Base-by-base conservation (phyloP, 1,139 yeast species). In the Arxiozyma bovina region DNA sequence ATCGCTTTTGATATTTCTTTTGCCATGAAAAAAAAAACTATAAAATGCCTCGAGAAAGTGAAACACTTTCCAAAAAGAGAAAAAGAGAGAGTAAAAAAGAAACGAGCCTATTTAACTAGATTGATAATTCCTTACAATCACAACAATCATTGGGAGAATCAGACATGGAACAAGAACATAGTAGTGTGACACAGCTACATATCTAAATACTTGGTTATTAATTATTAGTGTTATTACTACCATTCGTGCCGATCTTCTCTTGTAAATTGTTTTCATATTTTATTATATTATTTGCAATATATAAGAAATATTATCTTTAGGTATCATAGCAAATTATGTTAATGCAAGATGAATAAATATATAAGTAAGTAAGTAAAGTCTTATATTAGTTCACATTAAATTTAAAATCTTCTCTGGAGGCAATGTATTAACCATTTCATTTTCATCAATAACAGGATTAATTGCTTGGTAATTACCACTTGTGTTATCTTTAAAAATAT, bases 341-440 rank as follows among this genome's bases (percentile, higher is more conserved):
- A 34, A 34, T 34, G 40, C n/a, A 34, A 8, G n/a, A 34, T 34
- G 40, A 34, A 34, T 34, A 34, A 34, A 34, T 25, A 5, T 6
- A 8, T 34, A 34, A 34, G n/a, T 34, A 34, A 34, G 12, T 30
- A 30, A 9, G 15, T 30, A 30, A 8, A 30, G 3, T 30, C 12
- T 15, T 34, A 34, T 34, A 34, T 34, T 2, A 8, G n/a, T 34
- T 34, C 56, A 68, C 51, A 71, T 63, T 54, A 68, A 71, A 55
- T 68, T 70, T 63, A 81, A 71, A 58, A 82, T 69, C 51, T 78
- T 81, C 60, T 79, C 81, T 1, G 87, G 86, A 51, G 82, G 82
- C 40, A 81, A 82, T 1, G 82, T 79, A 57, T 79, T 76, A 69
- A 80, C 72, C 85, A 81, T 81, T 51, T 81, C 85, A 51, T 77